Percentiles rank a stretch among this genome's conserved stretches.
phyloP scores from a whole-genome alignment of 768 basidiomycete genomes.

The Hygrophoropsis aurantiaca region DNA sequence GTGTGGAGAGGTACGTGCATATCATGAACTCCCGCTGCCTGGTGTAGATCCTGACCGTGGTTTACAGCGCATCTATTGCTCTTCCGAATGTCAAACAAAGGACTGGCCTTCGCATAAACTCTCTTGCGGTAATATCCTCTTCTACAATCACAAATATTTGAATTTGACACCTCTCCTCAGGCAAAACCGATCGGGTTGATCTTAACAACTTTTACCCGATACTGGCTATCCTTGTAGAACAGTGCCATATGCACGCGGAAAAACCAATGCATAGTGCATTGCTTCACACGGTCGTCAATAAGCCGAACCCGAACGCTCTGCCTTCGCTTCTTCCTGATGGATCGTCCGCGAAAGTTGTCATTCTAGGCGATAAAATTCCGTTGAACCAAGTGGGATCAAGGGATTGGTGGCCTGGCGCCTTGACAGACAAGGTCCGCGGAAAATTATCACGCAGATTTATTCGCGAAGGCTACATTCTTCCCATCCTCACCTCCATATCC shows the following conservation, averaged over 20 bases:
- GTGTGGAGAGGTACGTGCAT: conserved; percentile 18
- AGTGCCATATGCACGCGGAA: conserved; percentile 10
- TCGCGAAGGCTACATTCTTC: conserved; percentile 33
- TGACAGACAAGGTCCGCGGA: conserved; percentile 17
- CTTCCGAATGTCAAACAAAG: conserved; percentile 27
- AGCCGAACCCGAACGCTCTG: conserved; percentile 12
- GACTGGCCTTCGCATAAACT: conserved; percentile 32
- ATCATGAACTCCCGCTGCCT: not conserved
- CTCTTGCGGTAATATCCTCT: conserved; percentile 27
- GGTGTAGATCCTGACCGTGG: not conserved
- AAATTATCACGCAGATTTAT: conserved; percentile 26
- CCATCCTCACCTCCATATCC: conserved; percentile 30
- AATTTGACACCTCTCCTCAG: conserved; percentile 11
- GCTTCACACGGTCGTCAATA: conserved; percentile 25
- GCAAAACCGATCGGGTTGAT: conserved; percentile 36
- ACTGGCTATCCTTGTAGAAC: conserved; percentile 28
- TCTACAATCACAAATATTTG: not conserved
- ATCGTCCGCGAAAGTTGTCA: conserved; percentile 22
- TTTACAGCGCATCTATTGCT: conserved; percentile 31
- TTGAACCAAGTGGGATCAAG: not conserved
- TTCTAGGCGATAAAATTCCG: conserved; percentile 26
- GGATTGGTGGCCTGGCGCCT: conserved; percentile 38
- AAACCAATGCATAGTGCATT: conserved; percentile 20
- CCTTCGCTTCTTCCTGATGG: conserved; percentile 23
- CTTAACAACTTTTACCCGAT: conserved; percentile 32